Percentiles rank a stretch among this genome's conserved stretches.
phyloP scores from a whole-genome alignment of 2,329 filamentous ascomycete genomes.

The Nothophoma quercina region DNA sequence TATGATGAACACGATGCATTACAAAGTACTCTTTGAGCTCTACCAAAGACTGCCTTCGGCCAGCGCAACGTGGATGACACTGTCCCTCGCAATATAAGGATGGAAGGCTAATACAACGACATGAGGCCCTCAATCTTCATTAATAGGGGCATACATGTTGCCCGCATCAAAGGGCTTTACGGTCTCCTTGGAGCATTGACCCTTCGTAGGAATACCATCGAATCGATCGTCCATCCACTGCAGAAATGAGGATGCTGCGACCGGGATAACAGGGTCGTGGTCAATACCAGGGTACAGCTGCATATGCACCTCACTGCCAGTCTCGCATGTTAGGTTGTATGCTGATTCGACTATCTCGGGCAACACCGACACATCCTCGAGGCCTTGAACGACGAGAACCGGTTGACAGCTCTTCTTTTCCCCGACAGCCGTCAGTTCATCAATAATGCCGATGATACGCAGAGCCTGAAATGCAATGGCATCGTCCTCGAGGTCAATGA shows the following conservation, averaged over 20 bases:
- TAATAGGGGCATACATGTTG: background rate
- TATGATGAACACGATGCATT: no score
- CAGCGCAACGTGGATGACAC: no score
- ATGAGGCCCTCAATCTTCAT: background rate
- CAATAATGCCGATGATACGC: background rate
- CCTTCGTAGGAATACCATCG: background rate
- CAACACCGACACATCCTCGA: background rate
- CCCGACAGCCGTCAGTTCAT: background rate
- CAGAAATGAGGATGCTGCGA: background rate
- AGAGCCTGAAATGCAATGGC: background rate
- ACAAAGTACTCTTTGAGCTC: no score
- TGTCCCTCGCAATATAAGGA: no score
- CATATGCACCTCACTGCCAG: slow-evolving; percentile 6
- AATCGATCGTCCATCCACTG: slow-evolving; percentile 6
- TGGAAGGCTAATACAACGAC: no score
- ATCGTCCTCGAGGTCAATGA: background rate
- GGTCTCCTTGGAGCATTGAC: background rate
- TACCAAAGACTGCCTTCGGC: no score
- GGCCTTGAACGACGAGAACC: background rate
- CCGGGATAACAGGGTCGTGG: background rate
- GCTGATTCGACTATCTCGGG: slow-evolving; percentile 6
- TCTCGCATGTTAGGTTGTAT: background rate
- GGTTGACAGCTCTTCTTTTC: background rate
- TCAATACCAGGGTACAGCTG: background rate
- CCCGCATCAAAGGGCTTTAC: background rate